Conservation (phyloP, 2,329 filamentous ascomycete genomes). For the Fusarium camptoceras region DNA sequence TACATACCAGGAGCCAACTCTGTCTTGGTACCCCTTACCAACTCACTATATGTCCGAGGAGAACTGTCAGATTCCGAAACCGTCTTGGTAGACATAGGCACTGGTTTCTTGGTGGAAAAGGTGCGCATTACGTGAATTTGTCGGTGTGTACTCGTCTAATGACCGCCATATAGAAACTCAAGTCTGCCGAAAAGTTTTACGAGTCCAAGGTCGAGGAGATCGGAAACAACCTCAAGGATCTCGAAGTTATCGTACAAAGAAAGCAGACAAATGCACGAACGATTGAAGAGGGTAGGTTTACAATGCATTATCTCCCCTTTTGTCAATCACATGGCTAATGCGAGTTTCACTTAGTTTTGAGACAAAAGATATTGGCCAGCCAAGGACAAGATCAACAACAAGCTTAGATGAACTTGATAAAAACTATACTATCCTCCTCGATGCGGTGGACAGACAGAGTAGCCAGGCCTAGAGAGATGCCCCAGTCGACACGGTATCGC, state of each 20-base stretch:
- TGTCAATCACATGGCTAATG: slow-evolving; percentile 47
- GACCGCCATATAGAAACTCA: slow-evolving; percentile 57
- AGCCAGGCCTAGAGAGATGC: slow-evolving; percentile 8
- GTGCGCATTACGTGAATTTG: slow-evolving; percentile 52
- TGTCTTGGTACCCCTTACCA: slow-evolving; percentile 93
- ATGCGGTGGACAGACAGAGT: background rate
- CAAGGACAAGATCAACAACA: slow-evolving; percentile 45
- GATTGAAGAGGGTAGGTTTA: slow-evolving; percentile 81
- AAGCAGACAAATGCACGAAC: slow-evolving; percentile 89
- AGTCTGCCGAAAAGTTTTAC: slow-evolving; percentile 68
- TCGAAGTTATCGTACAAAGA: slow-evolving; percentile 67
- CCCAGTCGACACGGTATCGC: slow-evolving; percentile 13
- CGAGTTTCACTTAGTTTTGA: slow-evolving; percentile 50
- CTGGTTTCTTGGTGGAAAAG: slow-evolving; percentile 96
- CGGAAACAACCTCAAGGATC: slow-evolving; percentile 64
- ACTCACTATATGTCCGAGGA: slow-evolving; percentile 92
- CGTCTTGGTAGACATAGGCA: slow-evolving; percentile 92
- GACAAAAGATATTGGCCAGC: slow-evolving; percentile 58
- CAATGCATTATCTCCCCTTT: background rate
- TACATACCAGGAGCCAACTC: slow-evolving; percentile 55
- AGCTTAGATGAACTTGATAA: slow-evolving; percentile 28
- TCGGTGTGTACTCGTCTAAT: slow-evolving; percentile 22
- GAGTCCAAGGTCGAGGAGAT: slow-evolving; percentile 67
- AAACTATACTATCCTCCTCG: background rate
- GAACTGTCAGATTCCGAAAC: slow-evolving; percentile 78